Conservation (phyloP, 192 early-diverging fungal species). For the Coemansia biformis region DNA sequence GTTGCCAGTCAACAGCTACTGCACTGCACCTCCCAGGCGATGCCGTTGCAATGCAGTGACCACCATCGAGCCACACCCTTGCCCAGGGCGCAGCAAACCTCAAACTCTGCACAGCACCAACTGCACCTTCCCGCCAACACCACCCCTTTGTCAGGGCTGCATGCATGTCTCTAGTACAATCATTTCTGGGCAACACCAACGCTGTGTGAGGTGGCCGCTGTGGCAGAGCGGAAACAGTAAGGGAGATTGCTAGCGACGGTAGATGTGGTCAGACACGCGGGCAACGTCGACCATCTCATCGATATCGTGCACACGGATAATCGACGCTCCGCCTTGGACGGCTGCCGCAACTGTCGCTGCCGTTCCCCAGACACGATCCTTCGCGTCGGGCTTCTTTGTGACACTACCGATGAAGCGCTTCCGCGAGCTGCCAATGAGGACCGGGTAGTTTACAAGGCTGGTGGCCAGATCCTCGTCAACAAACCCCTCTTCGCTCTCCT, state of each 20-base stretch:
- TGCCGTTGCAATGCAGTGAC: no score
- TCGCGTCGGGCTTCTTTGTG: slow-evolving; percentile 60
- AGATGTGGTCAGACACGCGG: slow-evolving; percentile 72
- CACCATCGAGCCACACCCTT: no score
- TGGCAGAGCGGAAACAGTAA: neutral
- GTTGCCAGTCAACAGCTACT: no score
- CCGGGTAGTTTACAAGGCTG: slow-evolving; percentile 58
- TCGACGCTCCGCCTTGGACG: slow-evolving; percentile 71
- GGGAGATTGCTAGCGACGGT: slow-evolving; percentile 12
- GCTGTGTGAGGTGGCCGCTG: no score
- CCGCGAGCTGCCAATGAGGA: slow-evolving; percentile 84
- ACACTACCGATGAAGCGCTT: slow-evolving; percentile 88
- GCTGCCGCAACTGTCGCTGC: slow-evolving; percentile 82
- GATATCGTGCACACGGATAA: slow-evolving; percentile 96
- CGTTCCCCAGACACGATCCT: slow-evolving; percentile 78
- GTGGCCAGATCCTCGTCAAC: slow-evolving; percentile 44
- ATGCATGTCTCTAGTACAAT: no score
- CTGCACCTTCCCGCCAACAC: no score
- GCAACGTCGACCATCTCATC: slow-evolving; percentile 88
- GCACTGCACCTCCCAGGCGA: no score
- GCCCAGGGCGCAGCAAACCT: no score
- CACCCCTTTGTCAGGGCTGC: no score
- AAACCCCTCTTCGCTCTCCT: slow-evolving; percentile 32
- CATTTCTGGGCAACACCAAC: no score
- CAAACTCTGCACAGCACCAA: no score